These are phyloP conservation scores for Scenedesmus sp. DNA, from an alignment of 163 green algal genomes.

Conservation along the genomic window DNA sequence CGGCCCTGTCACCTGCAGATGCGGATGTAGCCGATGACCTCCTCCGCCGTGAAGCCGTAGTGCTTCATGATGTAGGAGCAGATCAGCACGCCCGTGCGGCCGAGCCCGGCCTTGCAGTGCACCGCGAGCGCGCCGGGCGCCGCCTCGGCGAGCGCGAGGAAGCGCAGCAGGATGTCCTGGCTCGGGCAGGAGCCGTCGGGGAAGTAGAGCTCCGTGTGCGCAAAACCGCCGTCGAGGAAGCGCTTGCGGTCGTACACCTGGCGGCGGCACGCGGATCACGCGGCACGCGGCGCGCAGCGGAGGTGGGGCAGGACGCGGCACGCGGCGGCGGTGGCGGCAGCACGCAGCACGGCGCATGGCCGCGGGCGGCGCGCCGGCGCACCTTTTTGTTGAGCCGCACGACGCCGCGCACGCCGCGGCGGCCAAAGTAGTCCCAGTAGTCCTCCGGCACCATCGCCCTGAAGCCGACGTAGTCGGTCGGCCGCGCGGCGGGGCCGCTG, in stretches of 20 bases:
- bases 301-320: background rate
- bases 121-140: slow-evolving; percentile 78
- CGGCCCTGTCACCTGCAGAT: too few species aligned
- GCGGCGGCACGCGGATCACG: too few species aligned
- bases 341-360: background rate
- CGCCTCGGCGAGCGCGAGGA: slow-evolving; percentile 82
- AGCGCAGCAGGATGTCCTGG: slow-evolving; percentile 80
- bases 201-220: slow-evolving; percentile 95
- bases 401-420: slow-evolving; percentile 74
- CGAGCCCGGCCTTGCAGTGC: slow-evolving; percentile 97
- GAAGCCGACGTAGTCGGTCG: slow-evolving; percentile 84
- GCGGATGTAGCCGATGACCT: slow-evolving; percentile 94
- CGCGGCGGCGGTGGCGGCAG: background rate
- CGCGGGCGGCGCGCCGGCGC: background rate
- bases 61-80: slow-evolving; percentile 96
- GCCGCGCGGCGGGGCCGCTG: slow-evolving; percentile 73
- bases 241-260: slow-evolving; percentile 87
- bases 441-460: slow-evolving; percentile 89
- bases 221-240: slow-evolving; percentile 84
- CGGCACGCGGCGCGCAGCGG: background rate
- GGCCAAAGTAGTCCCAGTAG: slow-evolving; percentile 87
- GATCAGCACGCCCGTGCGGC: slow-evolving; percentile 93
- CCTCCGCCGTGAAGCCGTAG: slow-evolving; percentile 81
- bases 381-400: slow-evolving; percentile 93
- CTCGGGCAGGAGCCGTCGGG: slow-evolving; percentile 90